Evolutionary conservation across 352 stramenopile genomes (phyloP).

Genomic region (Chrysophaeum taylorii): DNA sequence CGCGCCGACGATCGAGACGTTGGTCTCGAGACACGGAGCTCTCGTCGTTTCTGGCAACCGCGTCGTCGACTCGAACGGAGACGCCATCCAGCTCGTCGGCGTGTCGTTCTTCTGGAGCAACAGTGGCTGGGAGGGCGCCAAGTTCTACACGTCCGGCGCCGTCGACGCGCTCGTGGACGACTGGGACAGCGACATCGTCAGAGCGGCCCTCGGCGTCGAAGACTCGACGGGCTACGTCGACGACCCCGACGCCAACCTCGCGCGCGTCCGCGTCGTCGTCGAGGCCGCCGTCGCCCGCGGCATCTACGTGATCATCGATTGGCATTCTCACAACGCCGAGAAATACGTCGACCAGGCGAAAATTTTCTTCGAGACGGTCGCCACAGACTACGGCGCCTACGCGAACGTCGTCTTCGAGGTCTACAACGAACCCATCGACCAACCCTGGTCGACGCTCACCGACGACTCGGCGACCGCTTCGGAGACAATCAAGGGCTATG

Average conservation of each 20-base stretch:
- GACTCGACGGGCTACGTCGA: neutral
- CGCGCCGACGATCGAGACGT: neutral
- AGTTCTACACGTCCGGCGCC: slow-evolving; percentile 9
- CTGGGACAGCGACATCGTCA: neutral
- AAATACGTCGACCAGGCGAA: neutral
- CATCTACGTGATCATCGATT: slow-evolving; percentile 21
- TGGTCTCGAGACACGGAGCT: slow-evolving; percentile 3
- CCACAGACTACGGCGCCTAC: neutral
- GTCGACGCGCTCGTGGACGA: neutral
- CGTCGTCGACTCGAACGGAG: slow-evolving; percentile 3
- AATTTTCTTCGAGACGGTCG: slow-evolving; percentile 11
- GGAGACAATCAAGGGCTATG: neutral
- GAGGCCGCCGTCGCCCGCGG: neutral
- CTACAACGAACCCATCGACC: slow-evolving; percentile 7
- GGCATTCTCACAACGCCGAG: slow-evolving; percentile 13
- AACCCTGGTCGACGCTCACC: neutral
- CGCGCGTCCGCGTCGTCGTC: neutral
- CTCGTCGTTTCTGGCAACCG: slow-evolving; percentile 1
- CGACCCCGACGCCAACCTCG: neutral
- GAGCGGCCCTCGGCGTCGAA: slow-evolving; percentile 7
- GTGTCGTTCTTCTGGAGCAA: slow-evolving; percentile 3
- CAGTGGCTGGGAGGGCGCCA: slow-evolving; percentile 2
- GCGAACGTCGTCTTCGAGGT: slow-evolving; percentile 15
- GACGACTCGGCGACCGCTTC: too few relatives aligned
- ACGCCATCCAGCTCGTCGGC: slow-evolving; percentile 10